Base-by-base conservation (phyloP, 768 basidiomycete genomes). In the Mycena rosella region DNA sequence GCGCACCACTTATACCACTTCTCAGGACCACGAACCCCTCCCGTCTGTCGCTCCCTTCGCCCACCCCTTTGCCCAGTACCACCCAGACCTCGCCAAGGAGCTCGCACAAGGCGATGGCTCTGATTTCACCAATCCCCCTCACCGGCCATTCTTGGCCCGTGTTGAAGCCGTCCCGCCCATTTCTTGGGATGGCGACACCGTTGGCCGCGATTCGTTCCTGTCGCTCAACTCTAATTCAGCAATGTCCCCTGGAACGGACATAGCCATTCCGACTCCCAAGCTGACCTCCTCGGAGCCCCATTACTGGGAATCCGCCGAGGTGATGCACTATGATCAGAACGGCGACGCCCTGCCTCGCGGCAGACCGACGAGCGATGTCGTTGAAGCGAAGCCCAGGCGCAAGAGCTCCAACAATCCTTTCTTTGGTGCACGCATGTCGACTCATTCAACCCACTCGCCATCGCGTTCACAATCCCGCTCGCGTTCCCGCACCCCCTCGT, bases 191-290 rank as follows among this genome's bases (percentile, higher is more conserved):
- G 85, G 85, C 45, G 85, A 85, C 10, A 82, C 85, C 8, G 81
- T 83, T 34, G 80, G 80, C 29, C 84, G 80, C 52, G 80, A 84
- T 22, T 89, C 89, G 2, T 84, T 85, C 79, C 74, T 87, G 18
- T 86, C 87, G 6, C 66, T 85, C 38, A 82, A 74, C 60, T 83
- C 85, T n/a, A 80, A 79, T 26, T 78, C 80, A 40, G 79, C 86
- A 22, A 84, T 87, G 81, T 85, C 88, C 5, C 85, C 89, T 13
- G 79, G 81, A 42, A 64, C 80, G 27, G 83, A 80, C 55, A 83
- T 84, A 74, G 89, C 88, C 36, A 88, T 88, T 73, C 86, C 85
- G 68, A 92, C 91, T 6, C 91, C 91, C 51, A 81, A 81, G 10
- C 86, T 89, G 15, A 87, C 82, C 29, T 72, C 78, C 5, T 84